Evolutionary conservation across 225 moss, liverwort and hornwort genomes (phyloP).

Genomic region (Neckera pumila): DNA sequence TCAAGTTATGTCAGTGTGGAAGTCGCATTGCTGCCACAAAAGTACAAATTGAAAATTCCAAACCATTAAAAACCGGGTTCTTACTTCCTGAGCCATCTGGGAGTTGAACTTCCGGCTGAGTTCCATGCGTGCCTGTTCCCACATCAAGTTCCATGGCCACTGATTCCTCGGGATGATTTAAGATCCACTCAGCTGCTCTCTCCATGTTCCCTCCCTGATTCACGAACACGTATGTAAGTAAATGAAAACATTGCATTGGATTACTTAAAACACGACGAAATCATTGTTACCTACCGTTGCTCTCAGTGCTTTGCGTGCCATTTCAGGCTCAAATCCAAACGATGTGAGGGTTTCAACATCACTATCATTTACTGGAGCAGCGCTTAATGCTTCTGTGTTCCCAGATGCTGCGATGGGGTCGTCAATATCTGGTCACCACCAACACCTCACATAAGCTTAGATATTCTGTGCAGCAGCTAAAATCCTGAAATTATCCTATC

Average conservation of each 20-base stretch:
- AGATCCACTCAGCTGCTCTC: slow-evolving; percentile 95
- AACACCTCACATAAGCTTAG: not conserved
- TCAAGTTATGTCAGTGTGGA: not conserved
- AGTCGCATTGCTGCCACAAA: not conserved
- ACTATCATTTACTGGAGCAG: slow-evolving; percentile 38
- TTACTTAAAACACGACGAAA: not conserved
- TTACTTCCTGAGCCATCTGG: slow-evolving; percentile 44
- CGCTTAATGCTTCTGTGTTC: slow-evolving; percentile 16
- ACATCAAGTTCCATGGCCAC: slow-evolving; percentile 86
- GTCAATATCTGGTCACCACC: slow-evolving; percentile 63
- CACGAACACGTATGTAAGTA: not conserved
- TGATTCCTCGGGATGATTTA: slow-evolving; percentile 65
- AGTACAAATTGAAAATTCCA: not conserved
- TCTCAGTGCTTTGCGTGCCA: slow-evolving; percentile 73
- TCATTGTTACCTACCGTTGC: slow-evolving; percentile 38
- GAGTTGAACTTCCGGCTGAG: slow-evolving; percentile 23
- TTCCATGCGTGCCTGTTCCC: slow-evolving; percentile 30
- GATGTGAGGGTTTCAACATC: slow-evolving; percentile 63
- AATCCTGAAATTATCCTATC: not conserved
- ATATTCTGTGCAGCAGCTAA: not conserved
- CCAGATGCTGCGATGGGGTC: slow-evolving; percentile 29
- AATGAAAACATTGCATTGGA: not conserved
- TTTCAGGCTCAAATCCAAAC: slow-evolving; percentile 75
- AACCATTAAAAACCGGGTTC: not conserved
- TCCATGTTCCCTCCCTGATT: slow-evolving; percentile 85